Evolutionary conservation across 306 rosid species (phyloP).

Genomic region (Cyclanthera cordifolia): DNA sequence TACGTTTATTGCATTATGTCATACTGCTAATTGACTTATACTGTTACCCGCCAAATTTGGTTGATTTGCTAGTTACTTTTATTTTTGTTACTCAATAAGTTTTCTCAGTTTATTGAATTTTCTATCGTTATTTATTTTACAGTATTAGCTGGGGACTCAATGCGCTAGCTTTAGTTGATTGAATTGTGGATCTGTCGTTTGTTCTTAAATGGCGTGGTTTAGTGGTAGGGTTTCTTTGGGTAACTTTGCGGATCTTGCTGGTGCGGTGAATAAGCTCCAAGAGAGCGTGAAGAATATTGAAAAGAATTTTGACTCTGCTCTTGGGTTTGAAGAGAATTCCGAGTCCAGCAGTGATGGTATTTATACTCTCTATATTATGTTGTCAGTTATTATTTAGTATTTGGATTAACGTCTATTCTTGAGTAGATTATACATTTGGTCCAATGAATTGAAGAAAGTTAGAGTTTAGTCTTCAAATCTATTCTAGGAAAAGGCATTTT

Average conservation of each 20-base stretch:
- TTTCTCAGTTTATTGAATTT: background rate
- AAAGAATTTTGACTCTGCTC: conserved; percentile 90
- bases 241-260: conserved; percentile 90
- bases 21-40: background rate
- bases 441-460: too few relatives aligned
- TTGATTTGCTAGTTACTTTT: background rate
- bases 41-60: background rate
- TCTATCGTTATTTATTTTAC: background rate
- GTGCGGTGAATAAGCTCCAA: conserved; percentile 95
- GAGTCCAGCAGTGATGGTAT: conserved; percentile 64
- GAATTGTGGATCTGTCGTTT: conserved; percentile 14
- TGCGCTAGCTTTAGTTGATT: conserved; percentile 23
- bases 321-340: conserved; percentile 64
- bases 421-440: too few relatives aligned
- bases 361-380: conserved; percentile 5
- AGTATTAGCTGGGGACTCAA: conserved; percentile 15
- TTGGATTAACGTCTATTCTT: background rate
- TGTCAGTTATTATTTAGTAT: conserved; percentile 8
- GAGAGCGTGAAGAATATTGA: conserved; percentile 98
- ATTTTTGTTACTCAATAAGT: background rate
- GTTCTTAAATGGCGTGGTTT: conserved; percentile 79
- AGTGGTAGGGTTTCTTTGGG: conserved; percentile 68
- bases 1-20: background rate
- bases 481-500: background rate
- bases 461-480: too few relatives aligned